Evolutionary conservation across 495 filamentous ascomycete genomes (phyloP), one percentile per base, ranked within the genome.

Genomic region (Aspergillus funiculosus): DNA sequence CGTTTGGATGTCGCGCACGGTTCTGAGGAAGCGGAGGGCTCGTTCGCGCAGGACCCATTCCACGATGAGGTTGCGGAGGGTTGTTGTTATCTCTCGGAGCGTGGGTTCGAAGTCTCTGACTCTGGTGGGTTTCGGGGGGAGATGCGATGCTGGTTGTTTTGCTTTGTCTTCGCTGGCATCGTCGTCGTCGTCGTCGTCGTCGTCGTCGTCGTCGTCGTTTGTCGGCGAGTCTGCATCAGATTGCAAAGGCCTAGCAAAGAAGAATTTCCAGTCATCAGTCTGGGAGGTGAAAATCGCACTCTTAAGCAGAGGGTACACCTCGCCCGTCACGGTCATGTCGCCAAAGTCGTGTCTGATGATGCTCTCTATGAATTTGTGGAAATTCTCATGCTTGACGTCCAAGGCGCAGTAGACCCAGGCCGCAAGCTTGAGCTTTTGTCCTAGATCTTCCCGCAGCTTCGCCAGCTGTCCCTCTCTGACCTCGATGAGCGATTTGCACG

Each of bases 361-460:
- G 22, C 50, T 59, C 3, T 52, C 22, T 14, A 43, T 41, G n/a
- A 62, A 58, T 8, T 56, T 57, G n/a, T 51, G 20, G 39, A 61
- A 61, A 6, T 46, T 51, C 19, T 50, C 31, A 50, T 53, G 34
- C 4, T 36, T 36, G 14, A 43, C 4, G 14, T 52, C 48, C 15
- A 48, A 46, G 1, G 56, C 52, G 34, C 47, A 40, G 20, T 57
- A 57, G 5, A 73, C 50, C 67, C 67, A 71, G 9, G 63, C 49
- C 4, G 63, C 61, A 20, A 61, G 47, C 13, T 64, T 61, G n/a
- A 57, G 39, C 29, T 49, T 54, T 3, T 37, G 13, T 9, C 14
- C 37, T 9, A 74, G 46, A 8, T 67, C 61, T 7, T 60, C 48
- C 10, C 49, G 47, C 21, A 66, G 50, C 26, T 59, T 56, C 6